Conservation (phyloP, 2,329 filamentous ascomycete species). For the Rutstroemia sp. region DNA sequence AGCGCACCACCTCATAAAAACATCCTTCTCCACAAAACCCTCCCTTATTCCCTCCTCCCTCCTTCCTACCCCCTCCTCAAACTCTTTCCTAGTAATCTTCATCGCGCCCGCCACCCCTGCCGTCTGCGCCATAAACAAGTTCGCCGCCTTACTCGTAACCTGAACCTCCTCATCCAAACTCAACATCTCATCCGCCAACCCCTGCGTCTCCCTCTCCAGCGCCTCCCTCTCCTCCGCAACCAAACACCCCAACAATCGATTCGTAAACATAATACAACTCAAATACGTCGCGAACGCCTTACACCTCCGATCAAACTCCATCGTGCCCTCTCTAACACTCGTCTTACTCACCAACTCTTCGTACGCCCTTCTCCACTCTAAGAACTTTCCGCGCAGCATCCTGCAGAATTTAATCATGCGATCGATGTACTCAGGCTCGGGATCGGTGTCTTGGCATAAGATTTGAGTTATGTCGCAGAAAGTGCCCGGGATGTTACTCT, state of each 20-base stretch:
- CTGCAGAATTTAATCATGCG: neutral
- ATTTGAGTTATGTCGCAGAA: slow-evolving; percentile 27
- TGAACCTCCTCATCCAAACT: slow-evolving; percentile 24
- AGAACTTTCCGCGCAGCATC: slow-evolving; percentile 12
- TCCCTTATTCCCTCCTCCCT: neutral
- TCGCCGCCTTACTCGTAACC: neutral
- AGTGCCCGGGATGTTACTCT: slow-evolving; percentile 22
- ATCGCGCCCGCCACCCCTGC: neutral
- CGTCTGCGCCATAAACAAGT: slow-evolving; percentile 6
- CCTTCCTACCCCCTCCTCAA: neutral
- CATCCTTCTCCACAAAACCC: neutral
- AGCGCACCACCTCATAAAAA: neutral
- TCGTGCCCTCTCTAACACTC: slow-evolving; percentile 8
- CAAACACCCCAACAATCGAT: slow-evolving; percentile 18
- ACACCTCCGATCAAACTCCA: slow-evolving; percentile 17
- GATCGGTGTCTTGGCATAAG: slow-evolving; percentile 6
- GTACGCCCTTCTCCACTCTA: slow-evolving; percentile 11
- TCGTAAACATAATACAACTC: slow-evolving; percentile 24
- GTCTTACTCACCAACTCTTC: slow-evolving; percentile 2
- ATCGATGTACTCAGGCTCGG: neutral
- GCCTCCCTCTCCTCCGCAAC: slow-evolving; percentile 12
- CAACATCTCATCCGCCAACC: slow-evolving; percentile 24
- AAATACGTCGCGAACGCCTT: slow-evolving; percentile 22
- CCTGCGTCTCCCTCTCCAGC: slow-evolving; percentile 27
- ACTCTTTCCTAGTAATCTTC: neutral